A percentile compares a stretch with the other conserved stretches of the same genome.
Evolutionary conservation across 176 grass and related monocot species (phyloP).

Genomic region (Miscanthus lutarioriparius): DNA sequence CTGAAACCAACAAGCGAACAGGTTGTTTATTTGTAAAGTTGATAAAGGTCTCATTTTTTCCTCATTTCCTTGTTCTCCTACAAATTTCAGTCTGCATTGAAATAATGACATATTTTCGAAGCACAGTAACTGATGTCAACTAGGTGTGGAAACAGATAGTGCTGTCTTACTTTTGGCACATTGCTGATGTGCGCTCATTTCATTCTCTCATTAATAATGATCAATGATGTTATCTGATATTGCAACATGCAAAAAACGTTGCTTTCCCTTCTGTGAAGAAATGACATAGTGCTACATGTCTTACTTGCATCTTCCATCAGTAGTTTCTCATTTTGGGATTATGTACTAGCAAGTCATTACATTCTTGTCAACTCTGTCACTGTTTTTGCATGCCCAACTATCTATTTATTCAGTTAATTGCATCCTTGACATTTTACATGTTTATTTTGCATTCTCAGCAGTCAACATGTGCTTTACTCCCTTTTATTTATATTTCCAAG

Average conservation of each 20-base stretch:
- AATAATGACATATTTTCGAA: constrained; percentile 4
- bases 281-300: neutral
- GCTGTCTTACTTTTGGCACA: neutral
- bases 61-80: constrained; percentile 20
- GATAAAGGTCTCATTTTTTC: neutral
- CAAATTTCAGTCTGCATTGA: neutral
- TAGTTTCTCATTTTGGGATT: neutral
- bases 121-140: neutral
- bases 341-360: neutral
- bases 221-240: neutral
- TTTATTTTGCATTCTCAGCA: neutral
- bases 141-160: neutral
- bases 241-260: neutral
- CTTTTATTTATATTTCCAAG: neutral
- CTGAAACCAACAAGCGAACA: too few relatives aligned
- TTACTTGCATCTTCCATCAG: neutral
- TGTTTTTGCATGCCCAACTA: neutral
- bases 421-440: neutral
- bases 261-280: neutral
- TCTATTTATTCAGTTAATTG: constrained; percentile 12
- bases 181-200: neutral
- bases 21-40: constrained; percentile 11
- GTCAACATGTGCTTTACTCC: neutral
- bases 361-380: neutral
- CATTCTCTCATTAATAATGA: neutral